Evolutionary conservation across 2,329 filamentous ascomycete genomes (phyloP).

Genomic region (Alternaria panax): DNA sequence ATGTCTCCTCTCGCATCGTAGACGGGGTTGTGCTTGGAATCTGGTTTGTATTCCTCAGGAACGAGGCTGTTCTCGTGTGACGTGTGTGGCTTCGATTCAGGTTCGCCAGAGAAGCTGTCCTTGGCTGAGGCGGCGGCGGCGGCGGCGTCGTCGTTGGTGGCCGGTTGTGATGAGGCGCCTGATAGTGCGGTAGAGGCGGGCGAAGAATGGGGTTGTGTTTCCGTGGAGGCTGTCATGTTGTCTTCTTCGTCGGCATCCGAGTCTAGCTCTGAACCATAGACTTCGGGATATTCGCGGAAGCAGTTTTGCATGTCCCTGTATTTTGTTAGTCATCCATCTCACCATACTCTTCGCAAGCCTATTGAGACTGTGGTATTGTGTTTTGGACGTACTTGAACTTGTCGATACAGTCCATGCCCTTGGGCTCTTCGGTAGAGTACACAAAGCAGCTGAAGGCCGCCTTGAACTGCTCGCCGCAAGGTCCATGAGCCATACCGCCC

Average conservation of each 20-base stretch:
- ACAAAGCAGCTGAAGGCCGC: conserved; percentile 98
- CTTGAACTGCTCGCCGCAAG: conserved; percentile 95
- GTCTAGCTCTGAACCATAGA: conserved; percentile 88
- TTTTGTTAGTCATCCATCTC: conserved; percentile 9
- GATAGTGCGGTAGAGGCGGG: background rate
- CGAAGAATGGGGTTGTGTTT: conserved; percentile 10
- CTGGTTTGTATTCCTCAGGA: conserved; percentile 28
- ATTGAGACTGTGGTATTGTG: background rate
- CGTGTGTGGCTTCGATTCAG: conserved; percentile 17
- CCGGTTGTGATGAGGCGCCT: conserved; percentile 4
- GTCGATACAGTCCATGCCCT: conserved; percentile 97
- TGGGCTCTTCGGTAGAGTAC: conserved; percentile 91
- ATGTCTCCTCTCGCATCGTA: conserved; percentile 14
- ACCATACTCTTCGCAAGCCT: background rate
- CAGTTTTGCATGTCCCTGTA: conserved; percentile 93
- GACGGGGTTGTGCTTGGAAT: conserved; percentile 14
- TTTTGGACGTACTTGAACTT: conserved; percentile 82
- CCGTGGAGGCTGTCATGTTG: conserved; percentile 40
- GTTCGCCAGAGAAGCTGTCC: conserved; percentile 12
- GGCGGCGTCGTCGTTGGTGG: conserved; percentile 12
- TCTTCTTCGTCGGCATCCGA: conserved; percentile 78
- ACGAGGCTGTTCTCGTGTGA: conserved; percentile 23
- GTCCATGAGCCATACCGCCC: conserved; percentile 95
- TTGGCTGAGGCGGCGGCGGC: conserved; percentile 10
- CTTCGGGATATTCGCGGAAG: conserved; percentile 89